Evolutionary conservation across 2,329 filamentous ascomycete species (phyloP), one percentile per base, ranked within the genome.

Genomic region (Colletotrichum eleusines): DNA sequence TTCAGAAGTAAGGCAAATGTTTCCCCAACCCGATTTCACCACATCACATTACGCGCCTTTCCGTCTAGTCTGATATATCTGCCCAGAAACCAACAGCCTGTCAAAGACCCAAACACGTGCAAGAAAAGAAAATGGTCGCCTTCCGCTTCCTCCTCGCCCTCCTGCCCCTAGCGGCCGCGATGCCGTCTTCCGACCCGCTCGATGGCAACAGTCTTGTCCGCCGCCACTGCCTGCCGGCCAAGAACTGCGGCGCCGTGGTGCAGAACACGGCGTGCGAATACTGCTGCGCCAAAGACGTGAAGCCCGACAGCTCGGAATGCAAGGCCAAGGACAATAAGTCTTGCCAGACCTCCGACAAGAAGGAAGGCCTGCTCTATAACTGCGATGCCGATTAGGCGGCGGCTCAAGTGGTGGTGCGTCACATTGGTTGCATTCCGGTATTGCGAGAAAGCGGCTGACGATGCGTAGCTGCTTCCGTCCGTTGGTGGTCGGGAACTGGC

Each of bases 211-310:
- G 31, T 3, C 67, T 70, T 20, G 42, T 70, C 33, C 69, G 71
- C 5, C 66, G 72, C 48, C 64, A 71, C 16, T 72, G 72, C 33
- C 71, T 75, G 35, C 73, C 76, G 38, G 64, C 71, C 54, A 71
- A 66, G 14, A 70, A 73, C 18, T 72, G 73, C 0, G 73, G 66
- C 0, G 64, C 64, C 11, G 66, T 71, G 1, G 28, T 70, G 0
- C 67, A 70, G 33, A 63, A 55, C 20, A 70, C 67, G 0, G 42
- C 38, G 9, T 70, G 67, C 33, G 55, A 70, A 23, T 70, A 66
- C 12, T 70, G 67, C 26, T 70, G 67, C 38, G 63, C 63, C 20
- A 63, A 64, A 14, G 51, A 70, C 16, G 55, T 66, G 14, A 66
- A 70, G 7, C 63, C 67, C 16, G 57, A 61, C n/a, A 54, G 55